phyloP scores from a whole-genome alignment of 805 yeast genomes.

The Pichia scutulata region DNA sequence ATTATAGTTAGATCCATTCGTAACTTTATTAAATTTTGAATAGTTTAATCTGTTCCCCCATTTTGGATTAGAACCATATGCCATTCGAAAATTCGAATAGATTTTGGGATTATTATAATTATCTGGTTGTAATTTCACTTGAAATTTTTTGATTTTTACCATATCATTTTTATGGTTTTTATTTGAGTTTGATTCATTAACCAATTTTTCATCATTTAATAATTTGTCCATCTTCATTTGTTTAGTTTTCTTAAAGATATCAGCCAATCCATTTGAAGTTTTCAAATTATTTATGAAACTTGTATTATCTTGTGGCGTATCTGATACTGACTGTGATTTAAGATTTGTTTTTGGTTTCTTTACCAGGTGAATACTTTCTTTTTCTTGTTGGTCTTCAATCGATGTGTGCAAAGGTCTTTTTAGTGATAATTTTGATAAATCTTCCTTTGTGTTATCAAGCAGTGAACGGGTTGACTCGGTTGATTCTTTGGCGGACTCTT shows the following conservation, averaged over 20 bases:
- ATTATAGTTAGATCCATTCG: constrained; percentile 7
- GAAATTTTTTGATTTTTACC: constrained; percentile 12
- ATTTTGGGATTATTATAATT: not conserved
- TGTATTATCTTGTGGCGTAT: not conserved
- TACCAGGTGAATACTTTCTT: not conserved
- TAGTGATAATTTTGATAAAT: not conserved
- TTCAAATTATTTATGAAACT: not conserved
- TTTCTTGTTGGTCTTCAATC: not conserved
- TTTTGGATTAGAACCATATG: constrained; percentile 7
- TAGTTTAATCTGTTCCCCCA: constrained; percentile 17
- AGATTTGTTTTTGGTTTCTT: too few species aligned
- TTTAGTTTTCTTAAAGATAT: constrained; percentile 13
- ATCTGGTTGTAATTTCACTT: constrained; percentile 1
- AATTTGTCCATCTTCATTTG: constrained; percentile 9
- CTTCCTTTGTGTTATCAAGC: not conserved
- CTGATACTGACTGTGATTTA: not conserved
- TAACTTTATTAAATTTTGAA: constrained; percentile 13
- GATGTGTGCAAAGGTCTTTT: not conserved
- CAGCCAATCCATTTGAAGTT: not conserved
- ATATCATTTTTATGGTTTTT: not conserved
- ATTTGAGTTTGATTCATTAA: not conserved
- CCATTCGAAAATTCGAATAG: not conserved
- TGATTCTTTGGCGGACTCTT: not conserved
- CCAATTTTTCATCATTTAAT: constrained; percentile 2
- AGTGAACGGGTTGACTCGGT: not conserved